A percentile compares a stretch with the other conserved stretches of the same genome.
These are phyloP conservation scores for Asterochloris sp. DNA, from an alignment of 139 green algal genomes.

Conservation along the genomic window DNA sequence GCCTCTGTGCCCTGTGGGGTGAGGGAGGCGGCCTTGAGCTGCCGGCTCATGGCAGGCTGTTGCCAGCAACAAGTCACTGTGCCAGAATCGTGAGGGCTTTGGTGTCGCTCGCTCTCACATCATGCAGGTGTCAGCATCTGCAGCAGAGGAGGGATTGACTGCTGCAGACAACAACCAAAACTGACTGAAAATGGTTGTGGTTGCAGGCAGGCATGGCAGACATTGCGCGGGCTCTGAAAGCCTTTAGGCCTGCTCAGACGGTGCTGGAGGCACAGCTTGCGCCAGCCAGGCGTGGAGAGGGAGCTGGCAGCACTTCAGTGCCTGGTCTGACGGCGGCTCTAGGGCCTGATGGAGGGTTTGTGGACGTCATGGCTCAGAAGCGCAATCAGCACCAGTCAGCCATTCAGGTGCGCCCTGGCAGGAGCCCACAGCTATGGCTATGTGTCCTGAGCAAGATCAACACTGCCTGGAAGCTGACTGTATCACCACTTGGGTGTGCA, in stretches of 20 bases:
- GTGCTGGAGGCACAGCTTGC: conserved; percentile 84
- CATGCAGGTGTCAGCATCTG: no score
- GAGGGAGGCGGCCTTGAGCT: no score
- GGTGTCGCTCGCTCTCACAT: no score
- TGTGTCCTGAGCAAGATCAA: no score
- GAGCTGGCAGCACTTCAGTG: conserved; percentile 25
- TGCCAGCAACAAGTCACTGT: no score
- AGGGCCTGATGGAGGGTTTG: conserved; percentile 23
- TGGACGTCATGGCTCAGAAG: conserved; percentile 75
- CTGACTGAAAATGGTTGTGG: neutral
- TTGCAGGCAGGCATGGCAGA: conserved; percentile 50
- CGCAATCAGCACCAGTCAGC: conserved; percentile 44
- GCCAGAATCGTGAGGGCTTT: no score
- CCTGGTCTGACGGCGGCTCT: conserved; percentile 36
- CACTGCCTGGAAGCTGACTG: no score
- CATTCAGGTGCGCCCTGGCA: conserved; percentile 40
- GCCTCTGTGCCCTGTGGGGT: no score
- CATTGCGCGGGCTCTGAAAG: conserved; percentile 63
- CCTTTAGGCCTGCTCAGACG: conserved; percentile 78
- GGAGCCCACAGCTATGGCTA: no score
- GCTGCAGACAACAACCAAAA: neutral
- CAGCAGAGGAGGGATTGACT: no score
- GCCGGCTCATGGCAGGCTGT: no score
- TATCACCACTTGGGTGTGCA: no score
- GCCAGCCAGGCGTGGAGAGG: conserved; percentile 29